A percentile compares a stretch with the other conserved stretches of the same genome.
These are phyloP conservation scores for Botrytis tulipae DNA, from an alignment of 2,329 filamentous ascomycete species.

Conservation along the genomic window DNA sequence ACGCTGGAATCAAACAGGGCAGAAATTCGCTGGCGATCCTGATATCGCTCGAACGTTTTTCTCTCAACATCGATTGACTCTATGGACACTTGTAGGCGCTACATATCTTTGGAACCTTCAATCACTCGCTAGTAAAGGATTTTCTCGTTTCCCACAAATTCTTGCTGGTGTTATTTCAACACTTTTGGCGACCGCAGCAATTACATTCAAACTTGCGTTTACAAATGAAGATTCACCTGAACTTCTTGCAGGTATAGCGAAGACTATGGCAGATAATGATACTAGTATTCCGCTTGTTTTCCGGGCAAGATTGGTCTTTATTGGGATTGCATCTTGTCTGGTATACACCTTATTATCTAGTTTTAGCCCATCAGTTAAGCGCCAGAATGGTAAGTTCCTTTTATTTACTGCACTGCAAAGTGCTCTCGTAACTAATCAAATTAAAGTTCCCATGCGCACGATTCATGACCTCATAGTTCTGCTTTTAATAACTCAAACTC, in stretches of 20 bases:
- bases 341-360: constrained; percentile 44
- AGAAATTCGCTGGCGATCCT: constrained; percentile 88
- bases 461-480: constrained; percentile 72
- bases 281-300: constrained; percentile 32
- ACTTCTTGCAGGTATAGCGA: constrained; percentile 53
- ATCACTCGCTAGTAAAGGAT: constrained; percentile 30
- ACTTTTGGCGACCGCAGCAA: constrained; percentile 53
- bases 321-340: constrained; percentile 43
- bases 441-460: constrained; percentile 38
- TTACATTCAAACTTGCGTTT: constrained; percentile 88
- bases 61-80: constrained; percentile 57
- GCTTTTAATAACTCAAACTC: constrained; percentile 82
- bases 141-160: constrained; percentile 34
- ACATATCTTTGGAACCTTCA: constrained; percentile 60
- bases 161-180: constrained; percentile 40
- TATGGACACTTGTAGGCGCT: constrained; percentile 72
- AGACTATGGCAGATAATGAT: constrained; percentile 32
- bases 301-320: constrained; percentile 48
- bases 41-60: constrained; percentile 79
- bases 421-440: constrained; percentile 18
- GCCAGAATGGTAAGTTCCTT: constrained; percentile 29
- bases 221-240: constrained; percentile 87
- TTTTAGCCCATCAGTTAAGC: constrained; percentile 38
- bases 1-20: constrained; percentile 95
- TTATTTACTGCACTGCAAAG: not conserved